Percentiles rank a stretch among this genome's conserved stretches.
phyloP scores from a whole-genome alignment of 2,329 filamentous ascomycete species.

The Talaromyces funiculosus region DNA sequence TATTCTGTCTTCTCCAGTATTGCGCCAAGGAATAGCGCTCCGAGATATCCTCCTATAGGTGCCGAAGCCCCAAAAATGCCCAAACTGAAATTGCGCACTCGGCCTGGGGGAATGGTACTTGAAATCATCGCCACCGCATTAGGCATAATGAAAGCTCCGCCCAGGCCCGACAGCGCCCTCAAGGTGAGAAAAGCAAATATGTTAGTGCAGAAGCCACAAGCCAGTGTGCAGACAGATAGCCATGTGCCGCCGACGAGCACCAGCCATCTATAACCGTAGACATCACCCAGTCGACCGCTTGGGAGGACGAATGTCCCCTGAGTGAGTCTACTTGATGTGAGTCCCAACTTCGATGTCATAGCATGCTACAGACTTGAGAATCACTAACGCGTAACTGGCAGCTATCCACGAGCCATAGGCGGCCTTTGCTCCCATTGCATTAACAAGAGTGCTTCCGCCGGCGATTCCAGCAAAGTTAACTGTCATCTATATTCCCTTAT shows the following conservation, averaged over 20 bases:
- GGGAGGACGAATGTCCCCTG: conserved; percentile 56
- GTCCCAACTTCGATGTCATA: neutral
- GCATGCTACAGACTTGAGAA: neutral
- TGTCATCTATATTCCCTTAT: conserved; percentile 20
- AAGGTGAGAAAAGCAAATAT: conserved; percentile 41
- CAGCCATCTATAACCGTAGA: conserved; percentile 53
- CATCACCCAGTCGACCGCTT: conserved; percentile 52
- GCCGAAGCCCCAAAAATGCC: conserved; percentile 46
- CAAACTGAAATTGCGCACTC: conserved; percentile 41
- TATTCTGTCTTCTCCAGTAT: conserved; percentile 34
- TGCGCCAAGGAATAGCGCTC: conserved; percentile 37
- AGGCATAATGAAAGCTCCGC: conserved; percentile 49
- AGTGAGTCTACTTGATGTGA: conserved; percentile 33
- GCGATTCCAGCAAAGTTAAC: conserved; percentile 25
- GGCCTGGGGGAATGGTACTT: conserved; percentile 45
- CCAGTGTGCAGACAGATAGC: conserved; percentile 50
- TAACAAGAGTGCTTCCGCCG: conserved; percentile 20
- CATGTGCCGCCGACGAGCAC: conserved; percentile 52
- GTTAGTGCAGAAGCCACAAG: conserved; percentile 45
- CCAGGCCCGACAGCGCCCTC: conserved; percentile 47
- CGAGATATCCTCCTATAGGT: conserved; percentile 44
- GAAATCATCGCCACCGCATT: conserved; percentile 49
- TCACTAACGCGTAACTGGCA: conserved; percentile 23
- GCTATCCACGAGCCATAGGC: conserved; percentile 24
- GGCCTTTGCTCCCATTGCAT: conserved; percentile 18